Evolutionary conservation across 176 grass and related monocot genomes (phyloP), one percentile per base, ranked within the genome.

Genomic region (Paspalum vaginatum): DNA sequence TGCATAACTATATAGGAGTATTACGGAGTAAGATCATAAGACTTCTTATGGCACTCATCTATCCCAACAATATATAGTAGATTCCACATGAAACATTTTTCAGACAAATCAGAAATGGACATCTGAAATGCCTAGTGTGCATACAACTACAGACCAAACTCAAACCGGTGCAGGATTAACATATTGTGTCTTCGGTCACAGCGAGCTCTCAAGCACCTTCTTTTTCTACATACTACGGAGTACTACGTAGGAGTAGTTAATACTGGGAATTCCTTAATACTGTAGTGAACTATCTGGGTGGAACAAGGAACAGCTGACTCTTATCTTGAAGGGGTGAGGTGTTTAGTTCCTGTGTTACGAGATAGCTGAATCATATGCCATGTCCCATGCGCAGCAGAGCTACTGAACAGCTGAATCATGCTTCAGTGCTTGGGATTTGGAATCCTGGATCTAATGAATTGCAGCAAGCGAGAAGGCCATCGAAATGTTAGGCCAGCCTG

Each of bases 381-480:
- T 47, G 47, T 11, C 5, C 2, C 46, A 61, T 16, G 7, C 12
- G 52, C 15, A n/a, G 45, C 5, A 60, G 57, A 60, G 57, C 57
- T 60, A 60, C 22, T 60, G 57, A 60, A 61, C 25, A 27, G 58
- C 15, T 32, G 59, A 61, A 45, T 18, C 1, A 17, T 10, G 17
- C 24, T 38, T 44, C 21, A 44, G 32, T 48, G 50, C 26, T 0
- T 2, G 27, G 5, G 42, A 59, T 22, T 17, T 55, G 5, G 45
- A 9, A 80, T n/a, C 37, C 76, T 54, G 65, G 81, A 88, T 84
- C 75, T 72, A 39, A 54, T 37, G 20, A 38, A 12, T 5, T 2
- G 14, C 17, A 60, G 12, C 11, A 44, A 12, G 66, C 6, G 20
- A 20, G 47, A 73, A 42, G 0, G 60, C 12, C 0, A 68, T 43